Evolutionary conservation across 306 rosid species (phyloP).

Genomic region (Crataegus laevigata): DNA sequence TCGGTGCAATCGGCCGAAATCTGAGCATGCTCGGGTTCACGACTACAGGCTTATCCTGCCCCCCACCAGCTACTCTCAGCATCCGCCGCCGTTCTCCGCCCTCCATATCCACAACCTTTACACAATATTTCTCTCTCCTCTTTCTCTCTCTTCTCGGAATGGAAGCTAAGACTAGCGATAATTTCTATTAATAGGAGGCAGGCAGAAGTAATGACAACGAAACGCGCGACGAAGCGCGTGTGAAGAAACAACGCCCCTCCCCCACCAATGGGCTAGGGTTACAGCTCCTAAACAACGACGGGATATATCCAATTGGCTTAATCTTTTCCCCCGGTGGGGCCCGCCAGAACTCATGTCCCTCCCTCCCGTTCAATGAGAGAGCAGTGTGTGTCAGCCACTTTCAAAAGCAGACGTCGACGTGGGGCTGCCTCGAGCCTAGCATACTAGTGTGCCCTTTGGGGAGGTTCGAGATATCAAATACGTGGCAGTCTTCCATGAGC

Average conservation of each 20-base stretch:
- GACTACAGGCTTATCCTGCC: slow-evolving; percentile 10
- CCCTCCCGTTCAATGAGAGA: slow-evolving; percentile 9
- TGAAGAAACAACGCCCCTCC: background rate
- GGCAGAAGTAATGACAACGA: background rate
- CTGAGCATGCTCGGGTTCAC: slow-evolving; percentile 32
- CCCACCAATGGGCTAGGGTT: slow-evolving; percentile 21
- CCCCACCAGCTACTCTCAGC: slow-evolving; percentile 7
- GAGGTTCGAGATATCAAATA: slow-evolving; percentile 29
- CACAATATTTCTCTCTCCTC: background rate
- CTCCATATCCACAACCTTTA: slow-evolving; percentile 13
- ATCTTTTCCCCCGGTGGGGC: background rate
- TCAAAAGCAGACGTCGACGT: slow-evolving; percentile 38
- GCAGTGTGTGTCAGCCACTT: slow-evolving; percentile 33
- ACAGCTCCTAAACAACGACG: background rate
- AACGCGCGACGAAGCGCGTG: background rate
- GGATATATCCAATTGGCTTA: slow-evolving; percentile 20
- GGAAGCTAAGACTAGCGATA: background rate
- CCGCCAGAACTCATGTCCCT: slow-evolving; percentile 18
- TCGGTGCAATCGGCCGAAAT: slow-evolving; percentile 72
- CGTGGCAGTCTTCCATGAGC: slow-evolving; percentile 26
- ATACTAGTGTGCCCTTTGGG: slow-evolving; percentile 6
- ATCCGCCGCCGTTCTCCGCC: slow-evolving; percentile 13
- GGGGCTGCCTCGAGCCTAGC: slow-evolving; percentile 16
- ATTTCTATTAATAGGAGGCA: background rate
- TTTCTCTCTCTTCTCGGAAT: background rate